These are phyloP conservation scores for Heritiera fomes DNA, from an alignment of 345 rosid species.

Conservation along the genomic window DNA sequence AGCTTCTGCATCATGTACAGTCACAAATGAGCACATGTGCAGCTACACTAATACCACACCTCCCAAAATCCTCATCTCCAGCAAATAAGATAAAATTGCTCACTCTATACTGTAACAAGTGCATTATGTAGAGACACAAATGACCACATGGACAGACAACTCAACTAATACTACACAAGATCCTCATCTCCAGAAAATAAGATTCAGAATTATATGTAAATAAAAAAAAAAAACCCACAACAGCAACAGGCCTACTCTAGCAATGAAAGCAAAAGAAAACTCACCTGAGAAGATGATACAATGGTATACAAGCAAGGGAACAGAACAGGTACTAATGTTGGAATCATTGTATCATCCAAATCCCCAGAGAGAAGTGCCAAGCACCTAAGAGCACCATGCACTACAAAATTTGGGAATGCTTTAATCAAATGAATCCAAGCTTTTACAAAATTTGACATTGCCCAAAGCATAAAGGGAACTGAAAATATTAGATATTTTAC, in stretches of 20 bases:
- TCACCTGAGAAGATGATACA: conserved; percentile 82
- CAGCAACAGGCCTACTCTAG: background rate
- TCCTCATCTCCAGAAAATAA: conserved; percentile 11
- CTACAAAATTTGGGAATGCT: conserved; percentile 42
- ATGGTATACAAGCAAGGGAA: conserved; percentile 79
- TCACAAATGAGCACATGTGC: background rate
- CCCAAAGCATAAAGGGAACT: background rate
- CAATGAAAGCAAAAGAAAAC: conserved; percentile 23
- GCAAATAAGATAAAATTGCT: background rate
- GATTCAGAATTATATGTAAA: conserved; percentile 4
- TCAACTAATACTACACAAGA: background rate
- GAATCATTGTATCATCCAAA: conserved; percentile 80
- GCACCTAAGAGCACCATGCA: conserved; percentile 87
- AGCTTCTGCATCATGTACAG: background rate
- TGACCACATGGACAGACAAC: background rate
- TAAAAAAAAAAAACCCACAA: background rate
- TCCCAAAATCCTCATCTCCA: background rate
- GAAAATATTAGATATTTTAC: background rate
- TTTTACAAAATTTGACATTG: background rate
- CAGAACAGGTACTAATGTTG: conserved; percentile 65
- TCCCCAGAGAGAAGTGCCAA: conserved; percentile 82
- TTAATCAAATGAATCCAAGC: conserved; percentile 19
- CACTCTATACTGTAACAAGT: background rate
- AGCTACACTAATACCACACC: background rate
- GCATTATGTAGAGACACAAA: background rate